Base-by-base conservation (phyloP, 192 early-diverging fungal genomes). In the Linnemannia exigua region DNA sequence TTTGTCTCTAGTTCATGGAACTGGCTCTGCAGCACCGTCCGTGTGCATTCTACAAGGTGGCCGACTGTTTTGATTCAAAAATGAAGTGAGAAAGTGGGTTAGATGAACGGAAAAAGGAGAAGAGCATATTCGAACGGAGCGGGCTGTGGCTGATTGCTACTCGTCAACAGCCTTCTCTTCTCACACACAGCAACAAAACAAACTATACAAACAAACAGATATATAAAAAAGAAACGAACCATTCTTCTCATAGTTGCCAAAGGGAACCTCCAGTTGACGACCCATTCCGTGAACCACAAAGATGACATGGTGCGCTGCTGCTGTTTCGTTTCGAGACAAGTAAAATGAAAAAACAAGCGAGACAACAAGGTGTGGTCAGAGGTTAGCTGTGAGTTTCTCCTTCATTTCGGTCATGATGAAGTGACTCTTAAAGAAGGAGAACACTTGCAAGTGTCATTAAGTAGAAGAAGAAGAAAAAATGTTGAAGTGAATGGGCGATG, bases 281-380 rank as follows among this genome's bases (percentile, higher is more conserved):
- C 90, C 90, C 90, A 90, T 90, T 17, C 90, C 90, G 38, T 90
- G 90, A n/a, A 90, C 88, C 37, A 90, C 88, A 81, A 90, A 89
- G 74, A 90, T 74, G 41, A 90, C 80, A 77, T 89, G 88, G 74
- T 90, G 84, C 1, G 84, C 84, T 15, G 25, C 58, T 79, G 66
- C 31, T 70, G 7, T 0, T 15, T 4, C 11, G 31, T 33, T 44
- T 44, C 9, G 73, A 22, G 17, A 50, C 61, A 71, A 54, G 35
- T 14, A 81, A 25, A 1, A 48, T 17, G 7, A 44, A 31, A 67
- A 38, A 31, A 20, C 7, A 46, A 5, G 25, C 12, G 69, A 22
- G 41, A 66, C 28, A 20, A 75, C 63, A 66, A 46, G 41, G 41
- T 44, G 54, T 25, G 14, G 3, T 58, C 14, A 25, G 14, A 69